These are phyloP conservation scores for Trametes sp. DNA, from an alignment of 1,284 basidiomycete genomes.

Conservation along the genomic window DNA sequence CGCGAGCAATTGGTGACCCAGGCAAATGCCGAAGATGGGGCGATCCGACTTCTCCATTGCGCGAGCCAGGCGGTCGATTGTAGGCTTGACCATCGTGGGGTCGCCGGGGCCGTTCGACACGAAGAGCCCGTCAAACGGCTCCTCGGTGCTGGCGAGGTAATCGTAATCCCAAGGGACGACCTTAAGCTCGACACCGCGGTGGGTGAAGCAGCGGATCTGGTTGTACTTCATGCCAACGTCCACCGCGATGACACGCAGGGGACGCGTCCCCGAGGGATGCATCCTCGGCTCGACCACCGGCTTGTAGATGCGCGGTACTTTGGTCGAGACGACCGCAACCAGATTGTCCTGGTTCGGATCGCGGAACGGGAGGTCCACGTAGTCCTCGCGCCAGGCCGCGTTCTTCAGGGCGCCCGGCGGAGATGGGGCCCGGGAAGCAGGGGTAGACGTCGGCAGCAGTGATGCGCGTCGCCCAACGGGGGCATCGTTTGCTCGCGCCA, in stretches of 20 bases:
- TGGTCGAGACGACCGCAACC: conserved; percentile 88
- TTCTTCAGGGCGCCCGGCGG: conserved; percentile 47
- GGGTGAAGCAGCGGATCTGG: conserved; percentile 96
- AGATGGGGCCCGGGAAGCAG: conserved; percentile 61
- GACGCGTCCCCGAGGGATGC: conserved; percentile 82
- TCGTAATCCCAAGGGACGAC: conserved; percentile 99
- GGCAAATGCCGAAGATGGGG: conserved; percentile 98
- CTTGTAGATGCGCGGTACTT: conserved; percentile 75
- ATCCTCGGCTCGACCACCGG: conserved; percentile 63
- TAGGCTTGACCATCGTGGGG: conserved; percentile 84
- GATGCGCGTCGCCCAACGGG: conserved; percentile 36
- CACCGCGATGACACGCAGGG: conserved; percentile 87
- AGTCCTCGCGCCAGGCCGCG: conserved; percentile 80
- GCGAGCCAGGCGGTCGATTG: conserved; percentile 76
- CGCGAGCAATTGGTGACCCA: conserved; percentile 97
- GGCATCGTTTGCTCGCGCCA: conserved; percentile 63
- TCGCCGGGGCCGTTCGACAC: conserved; percentile 99
- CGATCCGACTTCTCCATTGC: conserved; percentile 79
- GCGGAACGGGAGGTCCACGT: conserved; percentile 81
- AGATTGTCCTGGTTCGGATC: conserved; percentile 94
- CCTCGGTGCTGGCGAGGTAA: conserved; percentile 75
- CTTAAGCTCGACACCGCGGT: conserved; percentile 94
- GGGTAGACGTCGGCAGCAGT: conserved; percentile 44
- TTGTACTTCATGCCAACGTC: conserved; percentile 99
- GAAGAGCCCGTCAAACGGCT: conserved; percentile 95